Base-by-base conservation (phyloP, 2,329 filamentous ascomycete species). In the Trichoderma afroharzianum region DNA sequence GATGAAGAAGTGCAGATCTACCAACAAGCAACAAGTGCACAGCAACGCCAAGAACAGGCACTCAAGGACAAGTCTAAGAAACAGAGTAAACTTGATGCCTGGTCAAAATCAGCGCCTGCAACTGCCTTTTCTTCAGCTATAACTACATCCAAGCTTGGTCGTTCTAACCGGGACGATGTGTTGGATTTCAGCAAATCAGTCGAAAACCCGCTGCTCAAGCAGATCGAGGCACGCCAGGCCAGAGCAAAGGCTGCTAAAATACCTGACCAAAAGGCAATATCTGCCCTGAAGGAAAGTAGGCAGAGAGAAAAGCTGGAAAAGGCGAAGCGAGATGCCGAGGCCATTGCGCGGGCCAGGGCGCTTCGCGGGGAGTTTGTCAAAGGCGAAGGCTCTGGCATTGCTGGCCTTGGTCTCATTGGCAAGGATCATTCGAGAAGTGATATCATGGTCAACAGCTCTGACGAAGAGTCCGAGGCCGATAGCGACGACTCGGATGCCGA, bases 381-480 rank as follows among this genome's bases (percentile, higher is more conserved):
- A 9, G 91, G 93, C 72, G 93, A 94, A 79, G 93, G 93, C 3
- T 96, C 93, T 72, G 94, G 92, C 24, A 82, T 96, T 11, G 87
- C 88, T 73, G 91, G 91, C 30, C 86, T 97, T 63, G 86, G 92
- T 43, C 85, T 94, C 1, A 84, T 88, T 70, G 93, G 93, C 72
- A 96, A 95, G 81, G 94, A 96, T 69, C 92, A 95, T 77, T 87
- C 88, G 3, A 92, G 92, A 74, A 92, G 91, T 77, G 94, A 95
- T 74, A 94, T 98, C 80, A 97, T 98, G 94, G 93, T 98, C 28
- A 91, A 92, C 71, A 92, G 91, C 72, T 91, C 90, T 3, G 94
- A 96, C 73, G 92, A 93, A 73, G 91, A 93, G 61, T 88, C 93
- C 11, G 88, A 89, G 53, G 88, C 88, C 50, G 91, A 93, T 14